Evolutionary conservation across 2,329 filamentous ascomycete genomes (phyloP).

Genomic region (Knufia fluminis): DNA sequence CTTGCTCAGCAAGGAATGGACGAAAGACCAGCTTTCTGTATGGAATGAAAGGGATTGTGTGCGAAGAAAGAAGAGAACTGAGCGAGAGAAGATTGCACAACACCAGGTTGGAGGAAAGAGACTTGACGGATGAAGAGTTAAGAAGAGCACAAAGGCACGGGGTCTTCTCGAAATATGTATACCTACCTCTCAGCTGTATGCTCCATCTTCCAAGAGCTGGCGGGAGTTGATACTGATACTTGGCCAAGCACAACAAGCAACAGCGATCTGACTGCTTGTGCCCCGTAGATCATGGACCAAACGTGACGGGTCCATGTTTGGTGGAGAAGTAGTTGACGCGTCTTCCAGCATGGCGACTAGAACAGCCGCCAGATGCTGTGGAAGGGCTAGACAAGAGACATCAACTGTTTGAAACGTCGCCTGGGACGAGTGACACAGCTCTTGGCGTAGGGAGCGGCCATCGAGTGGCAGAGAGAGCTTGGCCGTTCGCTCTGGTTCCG

Average conservation of each 20-base stretch:
- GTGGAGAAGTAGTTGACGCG: background rate
- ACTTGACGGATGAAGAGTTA: background rate
- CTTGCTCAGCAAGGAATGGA: conserved; percentile 8
- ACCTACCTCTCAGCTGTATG: background rate
- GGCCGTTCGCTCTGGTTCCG: background rate
- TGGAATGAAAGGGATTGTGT: background rate
- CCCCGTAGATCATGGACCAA: conserved; percentile 6
- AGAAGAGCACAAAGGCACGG: too few relatives aligned
- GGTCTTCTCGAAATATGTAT: too few relatives aligned
- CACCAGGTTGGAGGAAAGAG: background rate
- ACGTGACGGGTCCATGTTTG: background rate
- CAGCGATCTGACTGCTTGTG: conserved; percentile 5
- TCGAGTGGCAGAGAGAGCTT: too few relatives aligned
- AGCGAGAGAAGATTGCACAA: background rate
- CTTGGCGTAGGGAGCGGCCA: too few relatives aligned
- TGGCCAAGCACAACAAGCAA: conserved; percentile 3
- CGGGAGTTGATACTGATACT: background rate
- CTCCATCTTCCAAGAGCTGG: background rate
- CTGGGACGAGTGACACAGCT: too few relatives aligned
- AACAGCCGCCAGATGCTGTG: background rate
- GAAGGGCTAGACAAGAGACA: background rate
- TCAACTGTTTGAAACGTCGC: too few relatives aligned
- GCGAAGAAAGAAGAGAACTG: background rate
- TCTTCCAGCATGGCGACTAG: background rate
- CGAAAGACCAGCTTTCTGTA: conserved; percentile 4